Percentiles rank a stretch among this genome's conserved stretches.
phyloP scores from a whole-genome alignment of 1,284 basidiomycete species.

The Ceratobasidium theobromae region DNA sequence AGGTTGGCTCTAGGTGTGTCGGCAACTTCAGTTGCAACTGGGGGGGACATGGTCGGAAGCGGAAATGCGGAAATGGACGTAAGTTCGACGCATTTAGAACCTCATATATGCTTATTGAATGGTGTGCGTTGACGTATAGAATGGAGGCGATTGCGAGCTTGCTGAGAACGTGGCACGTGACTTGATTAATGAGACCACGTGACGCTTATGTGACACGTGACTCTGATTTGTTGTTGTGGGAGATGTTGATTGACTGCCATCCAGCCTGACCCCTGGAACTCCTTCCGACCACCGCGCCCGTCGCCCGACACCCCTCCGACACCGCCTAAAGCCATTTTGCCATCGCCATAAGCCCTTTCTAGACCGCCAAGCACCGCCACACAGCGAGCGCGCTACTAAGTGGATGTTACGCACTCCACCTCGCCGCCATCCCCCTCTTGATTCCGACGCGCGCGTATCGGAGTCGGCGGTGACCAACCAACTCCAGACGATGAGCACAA shows the following conservation, averaged over 20 bases:
- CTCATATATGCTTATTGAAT: too few relatives aligned
- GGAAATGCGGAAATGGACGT: too few relatives aligned
- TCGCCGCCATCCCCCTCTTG: background rate
- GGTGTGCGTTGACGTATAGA: constrained; percentile 20
- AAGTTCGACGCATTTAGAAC: too few relatives aligned
- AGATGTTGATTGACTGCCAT: background rate
- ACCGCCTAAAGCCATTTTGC: background rate
- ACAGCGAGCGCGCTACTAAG: too few relatives aligned
- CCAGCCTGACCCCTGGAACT: constrained; percentile 9
- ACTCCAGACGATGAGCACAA: constrained; percentile 23
- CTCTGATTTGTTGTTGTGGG: constrained; percentile 10
- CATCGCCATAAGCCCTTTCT: background rate
- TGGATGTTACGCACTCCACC: background rate
- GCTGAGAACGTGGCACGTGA: constrained; percentile 16
- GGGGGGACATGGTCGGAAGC: constrained; percentile 11
- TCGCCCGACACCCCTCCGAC: constrained; percentile 10
- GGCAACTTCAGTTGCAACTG: constrained; percentile 10
- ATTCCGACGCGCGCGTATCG: background rate
- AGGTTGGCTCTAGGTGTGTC: background rate
- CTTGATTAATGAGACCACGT: background rate
- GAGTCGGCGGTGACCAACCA: background rate
- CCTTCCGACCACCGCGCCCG: constrained; percentile 18
- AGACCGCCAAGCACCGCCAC: background rate
- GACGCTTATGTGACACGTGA: constrained; percentile 3
- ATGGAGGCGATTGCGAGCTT: constrained; percentile 23